phyloP scores from a whole-genome alignment of 805 yeast genomes.

The Candida takata region DNA sequence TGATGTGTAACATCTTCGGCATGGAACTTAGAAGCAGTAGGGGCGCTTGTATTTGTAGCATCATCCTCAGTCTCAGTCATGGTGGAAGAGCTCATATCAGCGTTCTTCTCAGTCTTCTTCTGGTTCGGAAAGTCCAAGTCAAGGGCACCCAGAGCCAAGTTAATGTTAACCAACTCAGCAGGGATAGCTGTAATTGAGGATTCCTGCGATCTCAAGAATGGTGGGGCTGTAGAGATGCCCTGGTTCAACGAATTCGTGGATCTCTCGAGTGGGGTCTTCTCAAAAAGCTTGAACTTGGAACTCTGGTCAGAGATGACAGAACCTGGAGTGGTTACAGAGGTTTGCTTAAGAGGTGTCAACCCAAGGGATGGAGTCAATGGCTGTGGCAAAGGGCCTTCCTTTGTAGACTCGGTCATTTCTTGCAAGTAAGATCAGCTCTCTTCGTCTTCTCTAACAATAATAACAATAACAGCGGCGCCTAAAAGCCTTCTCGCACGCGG shows the following conservation, averaged over 20 bases:
- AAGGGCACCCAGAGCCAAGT: conserved; percentile 22
- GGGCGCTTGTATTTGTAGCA: neutral
- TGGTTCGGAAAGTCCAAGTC: conserved; percentile 19
- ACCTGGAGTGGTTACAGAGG: conserved; percentile 16
- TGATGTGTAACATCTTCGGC: neutral
- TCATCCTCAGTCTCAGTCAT: conserved; percentile 6
- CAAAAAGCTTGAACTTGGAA: conserved; percentile 19
- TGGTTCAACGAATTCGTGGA: conserved; percentile 15
- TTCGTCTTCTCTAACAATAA: too few species aligned
- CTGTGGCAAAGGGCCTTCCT: conserved; percentile 5
- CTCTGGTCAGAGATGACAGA: conserved; percentile 3
- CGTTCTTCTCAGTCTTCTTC: conserved; percentile 3
- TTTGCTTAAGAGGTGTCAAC: conserved; percentile 13
- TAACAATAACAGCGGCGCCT: too few species aligned
- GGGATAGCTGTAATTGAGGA: conserved; percentile 10
- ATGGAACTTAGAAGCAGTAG: neutral
- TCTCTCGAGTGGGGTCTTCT: conserved; percentile 19
- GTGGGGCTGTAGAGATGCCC: conserved; percentile 21
- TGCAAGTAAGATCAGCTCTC: too few species aligned
- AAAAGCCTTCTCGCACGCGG: too few species aligned
- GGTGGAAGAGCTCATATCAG: conserved; percentile 4
- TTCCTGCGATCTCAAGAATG: conserved; percentile 16
- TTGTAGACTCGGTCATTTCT: too few species aligned
- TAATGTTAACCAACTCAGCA: conserved; percentile 19
- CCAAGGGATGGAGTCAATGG: conserved; percentile 12